Conservation (phyloP, 371 early-diverging fungal genomes). For the Aphelidium insulamus region DNA sequence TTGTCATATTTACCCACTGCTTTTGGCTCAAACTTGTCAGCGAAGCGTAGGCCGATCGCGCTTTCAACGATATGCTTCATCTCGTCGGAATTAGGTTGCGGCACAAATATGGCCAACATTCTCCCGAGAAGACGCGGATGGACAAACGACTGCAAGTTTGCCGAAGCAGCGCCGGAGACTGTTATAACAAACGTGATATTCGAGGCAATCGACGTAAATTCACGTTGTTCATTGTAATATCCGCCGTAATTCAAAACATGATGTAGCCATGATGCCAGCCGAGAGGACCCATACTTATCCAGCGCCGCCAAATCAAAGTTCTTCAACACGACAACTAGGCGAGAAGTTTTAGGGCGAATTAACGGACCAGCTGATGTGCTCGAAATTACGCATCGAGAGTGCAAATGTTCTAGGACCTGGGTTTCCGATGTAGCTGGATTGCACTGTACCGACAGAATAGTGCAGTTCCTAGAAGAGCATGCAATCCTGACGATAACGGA, state of each 20-base stretch:
- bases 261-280: slow-evolving; percentile 20
- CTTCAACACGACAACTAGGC: slow-evolving; percentile 19
- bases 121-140: too few relatives aligned
- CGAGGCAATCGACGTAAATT: slow-evolving; percentile 16
- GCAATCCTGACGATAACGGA: too few relatives aligned
- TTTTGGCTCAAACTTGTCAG: too few relatives aligned
- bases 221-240: slow-evolving; percentile 17
- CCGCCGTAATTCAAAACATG: slow-evolving; percentile 25
- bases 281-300: slow-evolving; percentile 24
- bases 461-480: too few relatives aligned
- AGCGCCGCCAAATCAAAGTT: slow-evolving; percentile 23
- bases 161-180: too few relatives aligned
- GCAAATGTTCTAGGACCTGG: slow-evolving; percentile 16
- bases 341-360: slow-evolving; percentile 16
- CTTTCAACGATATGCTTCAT: background rate
- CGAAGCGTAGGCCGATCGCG: too few relatives aligned
- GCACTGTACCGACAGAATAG: slow-evolving; percentile 16
- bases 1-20: too few relatives aligned
- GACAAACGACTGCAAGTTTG: background rate
- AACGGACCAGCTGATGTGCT: slow-evolving; percentile 15
- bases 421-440: slow-evolving; percentile 18
- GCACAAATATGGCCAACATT: too few relatives aligned
- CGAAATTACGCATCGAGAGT: slow-evolving; percentile 13
- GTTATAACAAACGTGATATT: background rate
- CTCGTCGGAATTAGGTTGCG: too few relatives aligned